Evolutionary conservation across 2,329 filamentous ascomycete species (phyloP).

Genomic region (Nothopassalora personata): DNA sequence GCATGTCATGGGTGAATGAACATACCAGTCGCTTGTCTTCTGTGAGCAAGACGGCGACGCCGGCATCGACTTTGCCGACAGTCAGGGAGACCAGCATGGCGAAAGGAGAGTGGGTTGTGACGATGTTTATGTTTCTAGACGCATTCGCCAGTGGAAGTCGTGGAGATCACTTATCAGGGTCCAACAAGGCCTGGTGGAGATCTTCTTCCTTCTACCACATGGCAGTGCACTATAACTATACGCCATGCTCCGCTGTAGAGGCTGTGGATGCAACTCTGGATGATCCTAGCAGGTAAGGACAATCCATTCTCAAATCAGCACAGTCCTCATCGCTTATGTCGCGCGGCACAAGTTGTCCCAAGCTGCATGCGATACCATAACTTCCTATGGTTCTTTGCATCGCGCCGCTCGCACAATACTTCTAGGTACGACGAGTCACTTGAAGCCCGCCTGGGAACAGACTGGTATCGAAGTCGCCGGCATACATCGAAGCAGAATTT

Average conservation of each 20-base stretch:
- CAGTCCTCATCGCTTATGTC: neutral
- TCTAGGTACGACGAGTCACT: neutral
- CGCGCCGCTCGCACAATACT: neutral
- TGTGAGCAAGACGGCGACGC: slow-evolving; percentile 92
- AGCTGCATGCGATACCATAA: neutral
- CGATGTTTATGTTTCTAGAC: neutral
- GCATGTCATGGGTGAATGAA: slow-evolving; percentile 13
- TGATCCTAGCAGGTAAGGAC: neutral
- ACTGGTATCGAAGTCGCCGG: neutral
- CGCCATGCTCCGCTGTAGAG: neutral
- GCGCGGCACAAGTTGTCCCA: neutral
- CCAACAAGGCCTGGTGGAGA: too few species aligned
- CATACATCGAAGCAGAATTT: neutral
- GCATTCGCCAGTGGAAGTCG: neutral
- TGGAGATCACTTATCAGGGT: neutral
- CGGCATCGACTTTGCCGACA: slow-evolving; percentile 98
- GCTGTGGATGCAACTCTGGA: neutral
- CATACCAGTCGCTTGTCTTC: slow-evolving; percentile 92
- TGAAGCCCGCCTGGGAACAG: neutral
- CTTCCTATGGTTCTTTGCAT: neutral
- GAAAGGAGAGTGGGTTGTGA: neutral
- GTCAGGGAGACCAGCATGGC: slow-evolving; percentile 94
- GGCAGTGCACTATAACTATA: neutral
- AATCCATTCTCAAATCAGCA: neutral
- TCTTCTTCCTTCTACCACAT: neutral